phyloP scores from a whole-genome alignment of 2,329 filamentous ascomycete genomes.

The Fusarium aywerte region DNA sequence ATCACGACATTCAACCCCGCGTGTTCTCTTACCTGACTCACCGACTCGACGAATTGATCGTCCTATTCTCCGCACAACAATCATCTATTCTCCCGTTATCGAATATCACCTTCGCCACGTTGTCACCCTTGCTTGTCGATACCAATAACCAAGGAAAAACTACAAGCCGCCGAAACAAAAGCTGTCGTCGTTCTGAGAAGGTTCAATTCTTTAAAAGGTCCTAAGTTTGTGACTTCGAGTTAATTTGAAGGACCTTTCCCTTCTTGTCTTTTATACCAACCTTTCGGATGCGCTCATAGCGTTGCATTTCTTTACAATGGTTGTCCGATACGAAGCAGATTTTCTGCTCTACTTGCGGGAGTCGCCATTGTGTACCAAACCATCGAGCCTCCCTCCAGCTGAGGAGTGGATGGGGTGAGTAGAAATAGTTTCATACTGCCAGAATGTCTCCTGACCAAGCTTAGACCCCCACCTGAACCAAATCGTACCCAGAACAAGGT shows the following conservation, averaged over 20 bases:
- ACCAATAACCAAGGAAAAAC: constrained; percentile 2
- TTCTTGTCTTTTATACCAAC: constrained; percentile 32
- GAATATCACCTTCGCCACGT: constrained; percentile 33
- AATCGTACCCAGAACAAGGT: constrained; percentile 59
- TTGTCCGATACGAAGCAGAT: constrained; percentile 78
- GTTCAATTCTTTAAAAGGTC: not conserved
- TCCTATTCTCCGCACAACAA: constrained; percentile 2
- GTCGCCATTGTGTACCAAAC: constrained; percentile 86
- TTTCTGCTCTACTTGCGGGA: constrained; percentile 79
- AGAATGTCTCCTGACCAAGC: constrained; percentile 36
- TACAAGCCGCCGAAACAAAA: not conserved
- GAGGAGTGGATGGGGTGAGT: constrained; percentile 97
- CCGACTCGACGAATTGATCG: constrained; percentile 13
- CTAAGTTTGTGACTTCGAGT: not conserved
- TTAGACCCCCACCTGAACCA: constrained; percentile 59
- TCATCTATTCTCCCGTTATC: constrained; percentile 19
- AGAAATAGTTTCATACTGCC: constrained; percentile 7
- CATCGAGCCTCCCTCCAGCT: constrained; percentile 79
- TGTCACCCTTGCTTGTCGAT: constrained; percentile 19
- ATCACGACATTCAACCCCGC: constrained; percentile 13
- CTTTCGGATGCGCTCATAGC: constrained; percentile 54
- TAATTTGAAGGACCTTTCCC: not conserved
- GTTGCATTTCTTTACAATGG: constrained; percentile 55
- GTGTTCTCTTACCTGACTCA: constrained; percentile 13
- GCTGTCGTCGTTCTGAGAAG: not conserved